Base-by-base conservation (phyloP, 768 basidiomycete genomes). In the Basidioascus undulatus region DNA sequence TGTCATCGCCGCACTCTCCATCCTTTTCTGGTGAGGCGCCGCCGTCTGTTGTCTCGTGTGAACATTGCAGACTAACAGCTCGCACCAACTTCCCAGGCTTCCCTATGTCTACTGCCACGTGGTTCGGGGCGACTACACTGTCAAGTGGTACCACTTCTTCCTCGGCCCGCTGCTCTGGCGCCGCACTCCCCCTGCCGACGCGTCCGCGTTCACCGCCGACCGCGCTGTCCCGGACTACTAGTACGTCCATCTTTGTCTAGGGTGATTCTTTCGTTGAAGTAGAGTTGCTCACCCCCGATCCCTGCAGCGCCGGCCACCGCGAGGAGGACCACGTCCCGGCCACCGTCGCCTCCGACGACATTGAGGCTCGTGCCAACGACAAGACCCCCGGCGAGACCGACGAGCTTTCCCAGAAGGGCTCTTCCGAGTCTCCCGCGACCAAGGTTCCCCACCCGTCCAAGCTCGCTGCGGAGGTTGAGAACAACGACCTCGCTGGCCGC, bases 1-100 rank as follows among this genome's bases (percentile, higher is more conserved):
- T 12, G 60, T 57, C 35, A 41, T 62, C 35, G 44, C 54, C 4
- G 26, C 51, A 28, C 44, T 64, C 7, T 50, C 61, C 3, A 31
- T 53, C 42, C 26, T 64, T 43, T 63, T 62, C 53, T 62, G 59
- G 58, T n/a, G n/a, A n/a, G n/a, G n/a, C n/a, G n/a, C n/a, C n/a
- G n/a, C n/a, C n/a, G n/a, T n/a, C n/a, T n/a, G n/a, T n/a, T n/a
- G n/a, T n/a, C n/a, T n/a, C n/a, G n/a, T n/a, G n/a, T n/a, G n/a
- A n/a, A n/a, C n/a, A n/a, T n/a, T n/a, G n/a, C n/a, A n/a, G n/a
- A n/a, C n/a, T n/a, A n/a, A n/a, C n/a, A n/a, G n/a, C n/a, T n/a
- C n/a, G n/a, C n/a, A n/a, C n/a, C n/a, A n/a, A n/a, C n/a, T n/a
- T n/a, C n/a, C n/a, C n/a, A n/a, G n/a, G n/a, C 30, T 63, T 4